Conservation (phyloP, 192 early-diverging fungal genomes). For the Backusella macrospora region DNA sequence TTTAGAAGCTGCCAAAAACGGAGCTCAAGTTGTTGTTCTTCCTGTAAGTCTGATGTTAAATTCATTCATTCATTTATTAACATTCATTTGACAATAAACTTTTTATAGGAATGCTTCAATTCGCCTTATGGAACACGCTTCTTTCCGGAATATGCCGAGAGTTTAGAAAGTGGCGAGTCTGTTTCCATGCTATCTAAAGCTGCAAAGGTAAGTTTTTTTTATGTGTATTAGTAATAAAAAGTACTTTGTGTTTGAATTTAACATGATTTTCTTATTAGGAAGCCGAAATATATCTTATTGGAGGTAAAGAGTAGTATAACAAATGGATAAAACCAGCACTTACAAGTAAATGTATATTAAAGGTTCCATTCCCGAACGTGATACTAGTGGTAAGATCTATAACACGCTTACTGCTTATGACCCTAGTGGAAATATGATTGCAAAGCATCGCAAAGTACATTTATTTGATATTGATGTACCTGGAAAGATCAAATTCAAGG, state of each 20-base stretch:
- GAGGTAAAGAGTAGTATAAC: conserved; percentile 45
- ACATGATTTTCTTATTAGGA: conserved; percentile 45
- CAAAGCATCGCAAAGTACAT: conserved; percentile 82
- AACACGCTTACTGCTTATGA: conserved; percentile 85
- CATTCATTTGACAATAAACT: neutral
- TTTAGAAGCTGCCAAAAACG: conserved; percentile 78
- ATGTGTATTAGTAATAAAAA: neutral
- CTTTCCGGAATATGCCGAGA: conserved; percentile 93
- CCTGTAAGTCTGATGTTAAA: conserved; percentile 57
- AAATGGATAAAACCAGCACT: neutral
- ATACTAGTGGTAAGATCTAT: conserved; percentile 58
- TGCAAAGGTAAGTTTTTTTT: conserved; percentile 61
- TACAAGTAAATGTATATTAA: no score
- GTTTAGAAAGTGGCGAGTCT: conserved; percentile 70
- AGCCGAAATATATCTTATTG: conserved; percentile 83
- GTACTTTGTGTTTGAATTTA: neutral
- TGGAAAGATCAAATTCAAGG: conserved; percentile 86
- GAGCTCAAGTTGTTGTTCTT: conserved; percentile 89
- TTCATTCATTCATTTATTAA: neutral
- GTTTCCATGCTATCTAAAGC: conserved; percentile 72
- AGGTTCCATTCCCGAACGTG: conserved; percentile 89
- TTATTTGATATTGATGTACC: conserved; percentile 98
- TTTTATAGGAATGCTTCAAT: conserved; percentile 92
- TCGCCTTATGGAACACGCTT: conserved; percentile 92
- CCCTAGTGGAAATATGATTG: conserved; percentile 64